Evolutionary conservation across 1,284 basidiomycete genomes (phyloP), one percentile per base, ranked within the genome.

Genomic region (Sphagnurus paluster): DNA sequence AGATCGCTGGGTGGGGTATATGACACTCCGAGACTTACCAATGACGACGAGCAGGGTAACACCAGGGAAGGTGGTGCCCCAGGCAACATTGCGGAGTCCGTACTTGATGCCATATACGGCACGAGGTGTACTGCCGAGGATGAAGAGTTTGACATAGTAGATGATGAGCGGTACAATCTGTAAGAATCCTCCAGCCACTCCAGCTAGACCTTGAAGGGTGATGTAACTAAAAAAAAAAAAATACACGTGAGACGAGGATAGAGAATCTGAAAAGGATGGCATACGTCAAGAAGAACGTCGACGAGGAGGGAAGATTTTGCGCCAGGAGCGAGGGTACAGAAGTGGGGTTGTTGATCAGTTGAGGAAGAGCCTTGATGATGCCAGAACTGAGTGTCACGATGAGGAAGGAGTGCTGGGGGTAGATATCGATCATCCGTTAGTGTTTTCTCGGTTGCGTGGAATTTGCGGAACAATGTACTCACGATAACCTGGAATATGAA

Each of bases 271-370:
- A 58, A 44, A 68, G 3, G 30, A 14, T 33, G 30, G 59, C 80
- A 52, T 71, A 94, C 70, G 92, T 94, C 43, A 98, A 75, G 86
- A 98, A 98, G 81, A 97, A 99, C 48, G 84, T 94, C 14, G 90
- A 92, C 0, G 93, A 90, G 50, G 78, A 66, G 0, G 96, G 96
- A 16, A 99, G 73, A 42, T 91, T 82, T 28, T 67, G 54, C 0
- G 93, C 88, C 38, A 97, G 75, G 6, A 89, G 66, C 0, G 68
- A 74, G 0, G 92, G 84, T 21, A 87, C 71, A 4, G 74, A 76
- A 1, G 69, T 67, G 0, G 89, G 85, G 57, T 85, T 76, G 39
- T 81, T 65, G 10, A 80, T 62, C 25, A 96, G 65, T n/a, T 72
- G 59, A 2, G 76, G 71, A 4, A 94, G 72, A 0, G 91, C 77